Conservation (phyloP, 768 basidiomycete genomes). For the Termitomyces heimii region DNA sequence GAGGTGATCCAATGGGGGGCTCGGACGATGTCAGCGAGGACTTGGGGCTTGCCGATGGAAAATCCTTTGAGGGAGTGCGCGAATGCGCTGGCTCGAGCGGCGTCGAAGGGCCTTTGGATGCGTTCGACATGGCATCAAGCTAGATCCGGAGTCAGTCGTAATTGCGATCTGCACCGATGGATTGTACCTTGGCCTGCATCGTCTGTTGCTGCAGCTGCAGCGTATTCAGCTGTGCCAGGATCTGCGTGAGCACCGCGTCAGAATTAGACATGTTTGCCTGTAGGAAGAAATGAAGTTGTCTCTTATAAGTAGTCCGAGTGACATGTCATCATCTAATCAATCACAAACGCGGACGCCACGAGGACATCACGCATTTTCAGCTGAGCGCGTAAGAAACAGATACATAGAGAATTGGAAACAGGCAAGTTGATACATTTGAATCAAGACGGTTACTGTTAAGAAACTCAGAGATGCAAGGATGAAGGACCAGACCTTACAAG, state of each 20-base stretch:
- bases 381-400: too few relatives aligned
- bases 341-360: too few relatives aligned
- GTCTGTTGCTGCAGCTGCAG: constrained; percentile 73
- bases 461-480: too few relatives aligned
- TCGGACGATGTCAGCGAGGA: constrained; percentile 22
- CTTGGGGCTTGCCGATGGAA: constrained; percentile 7
- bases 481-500: too few relatives aligned
- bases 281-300: neutral
- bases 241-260: constrained; percentile 65
- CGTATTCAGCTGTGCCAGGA: constrained; percentile 62
- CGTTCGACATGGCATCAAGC: constrained; percentile 45
- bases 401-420: too few relatives aligned
- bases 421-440: too few relatives aligned
- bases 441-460: too few relatives aligned
- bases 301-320: neutral
- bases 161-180: neutral
- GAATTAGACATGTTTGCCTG: constrained; percentile 28
- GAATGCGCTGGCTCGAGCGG: constrained; percentile 25
- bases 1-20: constrained; percentile 17
- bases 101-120: constrained; percentile 10
- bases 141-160: constrained; percentile 17
- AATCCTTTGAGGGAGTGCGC: constrained; percentile 15
- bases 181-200: constrained; percentile 70
- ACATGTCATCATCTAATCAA: too few relatives aligned
- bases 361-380: too few relatives aligned